Conservation (phyloP, 2,329 filamentous ascomycete genomes). For the Diaporthe nobilis region DNA sequence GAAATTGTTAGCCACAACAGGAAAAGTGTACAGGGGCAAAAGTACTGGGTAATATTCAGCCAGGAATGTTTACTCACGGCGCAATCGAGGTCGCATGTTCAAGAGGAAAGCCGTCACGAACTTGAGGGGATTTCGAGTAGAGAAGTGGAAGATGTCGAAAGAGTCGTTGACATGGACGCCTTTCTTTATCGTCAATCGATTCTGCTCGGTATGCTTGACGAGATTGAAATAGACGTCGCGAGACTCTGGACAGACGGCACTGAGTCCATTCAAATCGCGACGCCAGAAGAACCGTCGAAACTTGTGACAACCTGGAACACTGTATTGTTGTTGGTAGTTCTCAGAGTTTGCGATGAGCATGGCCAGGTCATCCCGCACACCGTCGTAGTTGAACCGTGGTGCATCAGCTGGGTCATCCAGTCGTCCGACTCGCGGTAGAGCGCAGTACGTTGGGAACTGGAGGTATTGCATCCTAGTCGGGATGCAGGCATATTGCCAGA, state of each 20-base stretch:
- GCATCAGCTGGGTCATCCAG: neutral
- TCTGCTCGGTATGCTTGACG: neutral
- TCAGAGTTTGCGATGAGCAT: neutral
- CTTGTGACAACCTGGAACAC: neutral
- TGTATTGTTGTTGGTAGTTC: neutral
- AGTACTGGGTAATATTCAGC: neutral
- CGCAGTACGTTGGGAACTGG: neutral
- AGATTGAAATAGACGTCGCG: neutral
- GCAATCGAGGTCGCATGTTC: neutral
- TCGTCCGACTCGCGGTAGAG: neutral
- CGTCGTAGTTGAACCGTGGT: neutral
- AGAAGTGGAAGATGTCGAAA: slow-evolving; percentile 4
- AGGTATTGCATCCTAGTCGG: neutral
- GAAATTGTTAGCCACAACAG: neutral
- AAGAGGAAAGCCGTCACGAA: neutral
- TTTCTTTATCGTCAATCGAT: neutral
- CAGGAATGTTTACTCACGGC: neutral
- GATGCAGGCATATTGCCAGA: neutral
- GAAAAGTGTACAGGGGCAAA: neutral
- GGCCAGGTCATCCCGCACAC: neutral
- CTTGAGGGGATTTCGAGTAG: neutral
- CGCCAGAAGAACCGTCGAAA: neutral
- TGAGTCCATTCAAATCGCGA: neutral
- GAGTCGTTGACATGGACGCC: neutral
- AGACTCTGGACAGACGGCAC: neutral